phyloP scores from a whole-genome alignment of 805 yeast genomes.

The Candida pseudofarinosa region DNA sequence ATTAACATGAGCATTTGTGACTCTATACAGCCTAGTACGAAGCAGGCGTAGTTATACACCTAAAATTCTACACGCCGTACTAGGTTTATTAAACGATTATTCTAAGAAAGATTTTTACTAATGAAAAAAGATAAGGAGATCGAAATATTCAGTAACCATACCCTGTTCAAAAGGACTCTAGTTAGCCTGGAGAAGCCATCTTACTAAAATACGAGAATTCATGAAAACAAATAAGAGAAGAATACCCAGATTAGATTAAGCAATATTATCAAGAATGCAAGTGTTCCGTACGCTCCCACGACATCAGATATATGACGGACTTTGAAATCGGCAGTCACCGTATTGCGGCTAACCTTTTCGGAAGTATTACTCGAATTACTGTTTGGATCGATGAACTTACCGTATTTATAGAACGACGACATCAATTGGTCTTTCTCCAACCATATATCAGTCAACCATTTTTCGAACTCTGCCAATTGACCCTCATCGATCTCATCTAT shows the following conservation, averaged over 20 bases:
- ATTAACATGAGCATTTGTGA: neutral
- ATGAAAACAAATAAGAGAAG: neutral
- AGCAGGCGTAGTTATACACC: neutral
- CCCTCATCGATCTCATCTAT: conserved; percentile 41
- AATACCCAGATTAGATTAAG: conserved; percentile 7
- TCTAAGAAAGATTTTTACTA: neutral
- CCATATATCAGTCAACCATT: conserved; percentile 79
- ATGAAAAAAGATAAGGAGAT: too few species aligned
- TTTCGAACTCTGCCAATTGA: conserved; percentile 51
- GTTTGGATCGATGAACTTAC: conserved; percentile 39
- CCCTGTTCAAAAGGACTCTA: too few species aligned
- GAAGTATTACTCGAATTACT: conserved; percentile 3
- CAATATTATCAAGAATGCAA: conserved; percentile 6
- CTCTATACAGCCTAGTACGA: neutral
- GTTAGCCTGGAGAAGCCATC: too few species aligned
- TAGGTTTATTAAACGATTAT: neutral
- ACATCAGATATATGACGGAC: conserved; percentile 15
- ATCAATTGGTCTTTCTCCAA: conserved; percentile 68
- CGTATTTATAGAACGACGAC: conserved; percentile 55
- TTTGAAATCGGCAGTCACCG: conserved; percentile 22
- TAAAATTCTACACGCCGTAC: neutral
- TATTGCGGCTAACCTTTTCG: conserved; percentile 11
- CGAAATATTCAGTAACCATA: too few species aligned
- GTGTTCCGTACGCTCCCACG: conserved; percentile 9
- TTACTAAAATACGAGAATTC: too few species aligned